A percentile compares a stretch with the other conserved stretches of the same genome.
These are phyloP conservation scores for Euphorbia tirucalli DNA, from an alignment of 345 rosid genomes.

Conservation along the genomic window DNA sequence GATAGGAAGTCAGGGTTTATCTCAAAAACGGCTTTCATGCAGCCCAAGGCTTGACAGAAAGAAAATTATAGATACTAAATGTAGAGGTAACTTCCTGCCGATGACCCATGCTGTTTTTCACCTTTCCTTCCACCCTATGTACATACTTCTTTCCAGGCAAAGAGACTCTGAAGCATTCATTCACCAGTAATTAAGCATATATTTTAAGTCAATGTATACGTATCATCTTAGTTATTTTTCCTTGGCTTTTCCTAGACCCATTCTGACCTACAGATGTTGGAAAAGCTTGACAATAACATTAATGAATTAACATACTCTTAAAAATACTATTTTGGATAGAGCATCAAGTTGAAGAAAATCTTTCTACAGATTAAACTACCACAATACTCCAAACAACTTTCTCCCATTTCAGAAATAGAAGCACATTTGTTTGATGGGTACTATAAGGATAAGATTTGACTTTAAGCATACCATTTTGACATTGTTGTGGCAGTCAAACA, in stretches of 20 bases:
- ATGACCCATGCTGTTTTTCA: background rate
- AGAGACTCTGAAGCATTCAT: background rate
- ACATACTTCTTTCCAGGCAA: background rate
- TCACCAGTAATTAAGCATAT: background rate
- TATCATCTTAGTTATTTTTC: background rate
- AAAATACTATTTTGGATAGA: background rate
- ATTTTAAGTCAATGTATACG: background rate
- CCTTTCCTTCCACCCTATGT: background rate
- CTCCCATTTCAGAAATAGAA: slow-evolving; percentile 1
- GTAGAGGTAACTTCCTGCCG: background rate
- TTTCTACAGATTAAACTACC: slow-evolving; percentile 2
- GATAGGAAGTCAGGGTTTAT: background rate
- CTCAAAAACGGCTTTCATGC: background rate
- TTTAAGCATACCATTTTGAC: slow-evolving; percentile 74
- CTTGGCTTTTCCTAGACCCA: background rate
- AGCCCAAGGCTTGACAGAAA: background rate
- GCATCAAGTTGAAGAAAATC: background rate
- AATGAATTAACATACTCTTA: background rate
- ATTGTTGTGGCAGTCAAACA: slow-evolving; percentile 91
- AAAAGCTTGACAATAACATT: background rate
- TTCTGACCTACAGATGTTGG: background rate
- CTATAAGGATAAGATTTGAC: slow-evolving; percentile 9
- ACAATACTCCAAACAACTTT: slow-evolving; percentile 1
- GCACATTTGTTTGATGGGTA: background rate
- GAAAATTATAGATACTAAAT: background rate